These are phyloP conservation scores for Neurospora sp. DNA, from an alignment of 2,329 filamentous ascomycete genomes.

Conservation along the genomic window DNA sequence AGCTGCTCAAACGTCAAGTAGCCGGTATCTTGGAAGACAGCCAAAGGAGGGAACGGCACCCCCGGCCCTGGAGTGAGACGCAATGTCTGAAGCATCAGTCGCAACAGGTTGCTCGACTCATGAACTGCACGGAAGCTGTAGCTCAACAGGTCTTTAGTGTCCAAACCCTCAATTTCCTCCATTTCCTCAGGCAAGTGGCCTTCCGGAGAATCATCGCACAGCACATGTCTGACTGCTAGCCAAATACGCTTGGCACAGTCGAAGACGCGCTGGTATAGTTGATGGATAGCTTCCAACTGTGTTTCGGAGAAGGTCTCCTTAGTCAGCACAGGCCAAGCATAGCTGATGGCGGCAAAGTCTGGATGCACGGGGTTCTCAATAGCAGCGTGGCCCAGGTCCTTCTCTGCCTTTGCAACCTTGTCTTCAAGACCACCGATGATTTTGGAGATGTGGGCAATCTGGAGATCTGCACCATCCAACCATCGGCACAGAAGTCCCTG, in stretches of 20 bases:
- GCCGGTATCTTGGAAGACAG: slow-evolving; percentile 58
- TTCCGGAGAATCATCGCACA: slow-evolving; percentile 93
- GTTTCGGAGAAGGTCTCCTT: slow-evolving; percentile 28
- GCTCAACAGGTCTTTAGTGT: slow-evolving; percentile 82
- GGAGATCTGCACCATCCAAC: slow-evolving; percentile 32
- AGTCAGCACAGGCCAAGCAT: slow-evolving; percentile 43
- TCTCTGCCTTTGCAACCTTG: slow-evolving; percentile 54
- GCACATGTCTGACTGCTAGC: slow-evolving; percentile 61
- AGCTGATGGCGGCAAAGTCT: slow-evolving; percentile 55
- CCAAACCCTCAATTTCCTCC: slow-evolving; percentile 60
- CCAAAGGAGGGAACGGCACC: slow-evolving; percentile 36
- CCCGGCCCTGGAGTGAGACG: slow-evolving; percentile 35
- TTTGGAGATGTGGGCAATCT: slow-evolving; percentile 41
- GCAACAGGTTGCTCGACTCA: slow-evolving; percentile 75
- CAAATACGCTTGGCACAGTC: slow-evolving; percentile 61
- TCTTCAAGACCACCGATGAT: slow-evolving; percentile 53
- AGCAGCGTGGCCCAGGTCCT: slow-evolving; percentile 57
- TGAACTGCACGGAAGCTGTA: slow-evolving; percentile 95
- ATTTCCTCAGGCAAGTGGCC: slow-evolving; percentile 71
- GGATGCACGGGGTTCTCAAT: slow-evolving; percentile 59
- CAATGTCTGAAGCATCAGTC: slow-evolving; percentile 47
- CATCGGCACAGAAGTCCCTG: slow-evolving; percentile 61
- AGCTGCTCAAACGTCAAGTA: slow-evolving; percentile 73
- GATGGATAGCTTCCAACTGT: slow-evolving; percentile 26
- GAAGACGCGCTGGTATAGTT: slow-evolving; percentile 47